These are phyloP conservation scores for Mycena galopus DNA, from an alignment of 768 basidiomycete species.

Conservation along the genomic window DNA sequence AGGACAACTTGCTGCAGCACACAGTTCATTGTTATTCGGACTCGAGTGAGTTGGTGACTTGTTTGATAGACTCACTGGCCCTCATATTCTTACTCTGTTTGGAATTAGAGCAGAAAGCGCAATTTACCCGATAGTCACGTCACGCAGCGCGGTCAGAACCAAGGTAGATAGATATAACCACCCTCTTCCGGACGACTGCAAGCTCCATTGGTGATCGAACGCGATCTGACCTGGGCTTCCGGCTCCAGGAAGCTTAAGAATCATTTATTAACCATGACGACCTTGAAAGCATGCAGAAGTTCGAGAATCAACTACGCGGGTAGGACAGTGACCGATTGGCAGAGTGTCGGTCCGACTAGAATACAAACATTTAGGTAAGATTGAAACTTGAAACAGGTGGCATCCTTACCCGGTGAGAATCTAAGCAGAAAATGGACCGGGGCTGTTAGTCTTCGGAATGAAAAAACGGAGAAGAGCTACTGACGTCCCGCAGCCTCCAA, in stretches of 20 bases:
- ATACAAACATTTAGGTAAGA: conserved; percentile 13
- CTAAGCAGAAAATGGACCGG: conserved; percentile 15
- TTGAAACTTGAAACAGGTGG: conserved; percentile 12
- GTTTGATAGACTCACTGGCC: neutral
- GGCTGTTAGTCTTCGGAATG: conserved; percentile 10
- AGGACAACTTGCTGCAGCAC: neutral
- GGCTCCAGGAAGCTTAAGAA: conserved; percentile 3
- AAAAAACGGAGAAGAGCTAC: conserved; percentile 9
- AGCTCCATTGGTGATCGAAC: neutral
- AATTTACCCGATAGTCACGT: neutral
- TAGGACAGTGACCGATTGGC: conserved; percentile 17
- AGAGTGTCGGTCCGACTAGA: conserved; percentile 17
- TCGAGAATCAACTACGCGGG: conserved; percentile 12
- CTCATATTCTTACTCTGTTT: neutral
- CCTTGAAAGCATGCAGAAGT: conserved; percentile 3
- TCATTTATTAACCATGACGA: conserved; percentile 6
- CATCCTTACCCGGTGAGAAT: conserved; percentile 21
- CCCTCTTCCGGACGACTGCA: neutral
- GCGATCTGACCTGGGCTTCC: conserved; percentile 2
- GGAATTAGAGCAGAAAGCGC: neutral
- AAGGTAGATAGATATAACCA: neutral
- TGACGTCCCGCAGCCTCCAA: conserved; percentile 22
- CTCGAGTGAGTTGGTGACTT: neutral
- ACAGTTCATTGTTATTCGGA: neutral
- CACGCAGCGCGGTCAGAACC: neutral